Evolutionary conservation across 352 stramenopile species (phyloP).

Genomic region (Lagenidium giganteum): DNA sequence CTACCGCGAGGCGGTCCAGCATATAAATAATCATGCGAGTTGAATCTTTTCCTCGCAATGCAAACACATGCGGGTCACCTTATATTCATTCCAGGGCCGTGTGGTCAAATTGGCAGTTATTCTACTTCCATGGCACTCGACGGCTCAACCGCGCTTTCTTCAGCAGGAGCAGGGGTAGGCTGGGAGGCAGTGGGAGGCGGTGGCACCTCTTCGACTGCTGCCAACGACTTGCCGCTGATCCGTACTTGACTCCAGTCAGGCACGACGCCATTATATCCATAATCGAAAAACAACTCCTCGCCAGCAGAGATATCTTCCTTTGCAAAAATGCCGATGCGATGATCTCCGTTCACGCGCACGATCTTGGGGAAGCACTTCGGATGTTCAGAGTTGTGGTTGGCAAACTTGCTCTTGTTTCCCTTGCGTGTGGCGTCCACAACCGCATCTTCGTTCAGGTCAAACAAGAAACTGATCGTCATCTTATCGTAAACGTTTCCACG

Average conservation of each 20-base stretch:
- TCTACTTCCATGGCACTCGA: too few species aligned
- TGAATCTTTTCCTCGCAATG: too few species aligned
- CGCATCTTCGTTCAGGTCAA: constrained; percentile 91
- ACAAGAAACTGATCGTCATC: constrained; percentile 89
- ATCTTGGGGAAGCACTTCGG: constrained; percentile 87
- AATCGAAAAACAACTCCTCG: constrained; percentile 86
- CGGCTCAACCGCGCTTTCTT: too few species aligned
- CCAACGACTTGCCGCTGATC: constrained; percentile 21
- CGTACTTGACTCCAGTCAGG: constrained; percentile 74
- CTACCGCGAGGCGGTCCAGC: too few species aligned
- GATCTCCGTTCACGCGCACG: constrained; percentile 89
- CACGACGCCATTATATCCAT: constrained; percentile 76
- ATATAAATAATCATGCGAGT: too few species aligned
- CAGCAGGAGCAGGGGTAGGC: too few species aligned
- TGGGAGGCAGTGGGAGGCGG: too few species aligned
- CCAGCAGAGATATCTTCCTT: constrained; percentile 81
- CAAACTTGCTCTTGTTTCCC: constrained; percentile 95
- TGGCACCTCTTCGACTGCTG: neutral
- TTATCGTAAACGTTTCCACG: constrained; percentile 89
- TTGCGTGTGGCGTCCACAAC: constrained; percentile 92
- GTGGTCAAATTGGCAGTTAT: too few species aligned
- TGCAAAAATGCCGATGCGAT: constrained; percentile 93
- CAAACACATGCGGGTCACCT: too few species aligned
- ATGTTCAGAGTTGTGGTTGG: constrained; percentile 77
- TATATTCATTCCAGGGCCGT: too few species aligned